Conservation (phyloP, 139 green algal species). For the Chlamydomonas sp. region DNA sequence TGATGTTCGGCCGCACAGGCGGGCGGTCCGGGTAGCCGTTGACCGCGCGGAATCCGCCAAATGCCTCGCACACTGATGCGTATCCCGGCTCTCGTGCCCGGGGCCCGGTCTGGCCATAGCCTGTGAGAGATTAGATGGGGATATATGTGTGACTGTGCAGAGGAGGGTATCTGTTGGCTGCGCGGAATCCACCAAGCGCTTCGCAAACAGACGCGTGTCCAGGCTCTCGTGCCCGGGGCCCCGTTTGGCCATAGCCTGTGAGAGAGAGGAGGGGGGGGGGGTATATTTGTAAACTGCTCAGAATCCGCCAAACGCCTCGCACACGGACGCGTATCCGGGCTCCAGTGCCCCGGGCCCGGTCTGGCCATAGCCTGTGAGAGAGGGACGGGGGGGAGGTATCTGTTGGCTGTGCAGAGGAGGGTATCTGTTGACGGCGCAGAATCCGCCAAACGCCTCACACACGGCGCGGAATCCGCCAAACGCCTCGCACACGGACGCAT, state of each 20-base stretch:
- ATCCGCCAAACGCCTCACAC: too few relatives aligned
- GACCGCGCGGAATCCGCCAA: conserved; percentile 45
- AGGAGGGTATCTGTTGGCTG: conserved; percentile 55
- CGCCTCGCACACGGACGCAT: conserved; percentile 57
- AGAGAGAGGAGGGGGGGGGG: too few relatives aligned
- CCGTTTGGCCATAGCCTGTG: conserved; percentile 42
- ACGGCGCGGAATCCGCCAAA: conserved; percentile 49
- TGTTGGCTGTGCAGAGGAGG: too few relatives aligned
- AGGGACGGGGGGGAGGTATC: too few relatives aligned
- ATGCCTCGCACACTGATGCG: conserved; percentile 57
- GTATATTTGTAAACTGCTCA: conserved; percentile 49
- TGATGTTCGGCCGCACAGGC: conserved; percentile 67
- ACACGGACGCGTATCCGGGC: conserved; percentile 58
- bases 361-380: conserved; percentile 10
- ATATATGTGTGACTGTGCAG: too few relatives aligned
- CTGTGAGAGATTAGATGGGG: too few relatives aligned
- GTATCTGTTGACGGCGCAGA: neutral
- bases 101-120: conserved; percentile 43
- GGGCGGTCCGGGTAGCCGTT: conserved; percentile 58
- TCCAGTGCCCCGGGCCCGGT: conserved; percentile 47
- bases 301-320: conserved; percentile 55
- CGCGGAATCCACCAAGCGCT: conserved; percentile 46
- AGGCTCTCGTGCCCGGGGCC: conserved; percentile 40
- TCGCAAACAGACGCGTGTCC: conserved; percentile 64
- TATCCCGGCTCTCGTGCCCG: conserved; percentile 49